phyloP scores from a whole-genome alignment of 2,329 filamentous ascomycete genomes.

The Elsinoe perseae region DNA sequence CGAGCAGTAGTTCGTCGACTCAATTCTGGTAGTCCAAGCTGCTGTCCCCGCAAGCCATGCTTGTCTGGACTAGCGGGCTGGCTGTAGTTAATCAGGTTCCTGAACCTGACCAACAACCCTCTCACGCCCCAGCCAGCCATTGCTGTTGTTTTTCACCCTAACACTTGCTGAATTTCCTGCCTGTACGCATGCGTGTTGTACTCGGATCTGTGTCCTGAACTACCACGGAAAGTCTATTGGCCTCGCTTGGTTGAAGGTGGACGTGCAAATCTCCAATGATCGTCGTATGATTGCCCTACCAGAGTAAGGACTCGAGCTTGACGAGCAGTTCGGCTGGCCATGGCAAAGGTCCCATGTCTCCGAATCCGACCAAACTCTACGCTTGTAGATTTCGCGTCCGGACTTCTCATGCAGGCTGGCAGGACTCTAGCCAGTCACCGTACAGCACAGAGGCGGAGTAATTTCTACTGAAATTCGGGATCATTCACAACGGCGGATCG shows the following conservation, averaged over 20 bases:
- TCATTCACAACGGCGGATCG: conserved; percentile 3
- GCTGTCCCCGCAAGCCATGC: conserved; percentile 12
- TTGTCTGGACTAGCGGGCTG: conserved; percentile 10
- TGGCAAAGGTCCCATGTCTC: neutral
- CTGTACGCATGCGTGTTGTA: neutral
- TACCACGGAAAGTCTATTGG: neutral
- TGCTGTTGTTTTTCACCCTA: neutral
- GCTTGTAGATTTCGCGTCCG: neutral
- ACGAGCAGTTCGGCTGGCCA: conserved; percentile 1
- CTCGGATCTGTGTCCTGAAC: neutral
- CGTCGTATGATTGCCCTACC: neutral
- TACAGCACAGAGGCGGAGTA: conserved; percentile 13
- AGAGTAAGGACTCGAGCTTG: neutral
- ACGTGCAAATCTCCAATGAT: neutral
- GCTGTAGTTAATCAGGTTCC: conserved; percentile 13
- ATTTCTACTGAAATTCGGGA: conserved; percentile 14
- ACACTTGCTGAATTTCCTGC: neutral
- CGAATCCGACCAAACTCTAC: neutral
- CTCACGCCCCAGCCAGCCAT: neutral
- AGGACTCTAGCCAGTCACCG: neutral
- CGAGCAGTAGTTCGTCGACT: conserved; percentile 10
- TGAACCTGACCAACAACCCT: conserved; percentile 12
- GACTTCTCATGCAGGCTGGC: neutral
- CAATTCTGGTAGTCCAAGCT: neutral
- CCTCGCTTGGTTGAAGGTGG: neutral